These are phyloP conservation scores for Aspergillus quadrilineatus DNA, from an alignment of 2,329 filamentous ascomycete species.

Conservation along the genomic window DNA sequence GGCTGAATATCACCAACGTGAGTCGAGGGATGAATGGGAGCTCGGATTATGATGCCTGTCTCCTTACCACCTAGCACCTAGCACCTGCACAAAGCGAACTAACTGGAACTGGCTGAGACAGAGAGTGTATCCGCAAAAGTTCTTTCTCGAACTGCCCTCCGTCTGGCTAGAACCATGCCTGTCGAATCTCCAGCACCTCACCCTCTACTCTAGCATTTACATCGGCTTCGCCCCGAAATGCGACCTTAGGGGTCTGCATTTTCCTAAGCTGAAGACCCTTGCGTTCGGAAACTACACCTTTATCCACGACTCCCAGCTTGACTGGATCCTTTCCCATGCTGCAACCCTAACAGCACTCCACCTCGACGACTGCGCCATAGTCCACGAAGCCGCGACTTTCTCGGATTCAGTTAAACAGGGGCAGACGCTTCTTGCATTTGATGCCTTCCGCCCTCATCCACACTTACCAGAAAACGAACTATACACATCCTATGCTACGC, in stretches of 20 bases:
- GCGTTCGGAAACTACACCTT: conserved; percentile 46
- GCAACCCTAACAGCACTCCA: conserved; percentile 43
- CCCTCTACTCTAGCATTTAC: conserved; percentile 38
- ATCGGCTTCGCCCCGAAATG: conserved; percentile 45
- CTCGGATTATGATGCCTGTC: not conserved
- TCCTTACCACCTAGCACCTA: not conserved
- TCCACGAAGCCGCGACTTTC: conserved; percentile 11
- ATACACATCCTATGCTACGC: conserved; percentile 15
- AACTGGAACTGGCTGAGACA: not conserved
- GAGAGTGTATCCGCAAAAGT: not conserved
- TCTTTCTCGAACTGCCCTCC: conserved; percentile 6
- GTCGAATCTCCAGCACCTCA: conserved; percentile 34
- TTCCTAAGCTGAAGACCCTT: conserved; percentile 43
- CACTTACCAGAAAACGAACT: not conserved
- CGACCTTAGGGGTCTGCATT: conserved; percentile 35
- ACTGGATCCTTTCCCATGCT: conserved; percentile 46
- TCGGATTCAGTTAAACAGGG: not conserved
- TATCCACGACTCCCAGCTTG: conserved; percentile 47
- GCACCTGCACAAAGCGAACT: not conserved
- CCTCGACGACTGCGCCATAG: conserved; percentile 46
- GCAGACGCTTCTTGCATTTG: not conserved
- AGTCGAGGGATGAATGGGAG: not conserved
- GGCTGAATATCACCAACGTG: conserved; percentile 9
- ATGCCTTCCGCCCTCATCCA: not conserved
- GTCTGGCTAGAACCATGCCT: conserved; percentile 13